Conservation (phyloP, 371 early-diverging fungal species). For the Rozella allomycis region DNA sequence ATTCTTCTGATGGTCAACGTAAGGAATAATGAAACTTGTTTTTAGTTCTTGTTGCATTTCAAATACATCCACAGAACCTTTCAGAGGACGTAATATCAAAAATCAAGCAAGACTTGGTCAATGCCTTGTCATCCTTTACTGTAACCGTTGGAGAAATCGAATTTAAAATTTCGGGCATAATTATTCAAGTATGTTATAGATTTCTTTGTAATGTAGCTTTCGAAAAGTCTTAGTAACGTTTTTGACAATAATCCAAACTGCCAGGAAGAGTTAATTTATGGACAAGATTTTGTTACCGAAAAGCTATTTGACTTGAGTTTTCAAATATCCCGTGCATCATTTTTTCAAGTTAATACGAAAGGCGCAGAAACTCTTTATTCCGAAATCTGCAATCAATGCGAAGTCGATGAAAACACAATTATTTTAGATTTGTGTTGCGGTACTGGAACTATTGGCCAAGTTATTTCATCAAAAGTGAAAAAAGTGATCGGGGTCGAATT, state of each 20-base stretch:
- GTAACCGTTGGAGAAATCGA: too few relatives aligned
- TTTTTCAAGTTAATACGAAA: slow-evolving; percentile 58
- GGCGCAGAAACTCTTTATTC: slow-evolving; percentile 44
- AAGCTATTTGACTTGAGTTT: slow-evolving; percentile 39
- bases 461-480: slow-evolving; percentile 40
- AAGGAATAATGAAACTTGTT: background rate
- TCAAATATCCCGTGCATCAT: slow-evolving; percentile 45
- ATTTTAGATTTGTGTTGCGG: slow-evolving; percentile 57
- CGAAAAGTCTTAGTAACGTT: slow-evolving; percentile 1
- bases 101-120: too few relatives aligned
- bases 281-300: slow-evolving; percentile 38
- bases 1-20: slow-evolving; percentile 32
- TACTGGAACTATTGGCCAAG: slow-evolving; percentile 66
- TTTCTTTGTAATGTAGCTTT: too few relatives aligned
- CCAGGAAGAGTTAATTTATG: slow-evolving; percentile 24
- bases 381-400: slow-evolving; percentile 13
- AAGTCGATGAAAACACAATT: slow-evolving; percentile 3
- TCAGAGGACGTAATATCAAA: slow-evolving; percentile 13
- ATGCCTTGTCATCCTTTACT: too few relatives aligned
- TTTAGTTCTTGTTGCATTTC: slow-evolving; percentile 37
- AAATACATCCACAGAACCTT: slow-evolving; percentile 24
- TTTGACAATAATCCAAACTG: background rate
- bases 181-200: slow-evolving; percentile 10
- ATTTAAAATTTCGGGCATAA: too few relatives aligned
- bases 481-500: slow-evolving; percentile 56